Conservation (phyloP, 176 grass and related monocot genomes). For the Zizania latifolia region DNA sequence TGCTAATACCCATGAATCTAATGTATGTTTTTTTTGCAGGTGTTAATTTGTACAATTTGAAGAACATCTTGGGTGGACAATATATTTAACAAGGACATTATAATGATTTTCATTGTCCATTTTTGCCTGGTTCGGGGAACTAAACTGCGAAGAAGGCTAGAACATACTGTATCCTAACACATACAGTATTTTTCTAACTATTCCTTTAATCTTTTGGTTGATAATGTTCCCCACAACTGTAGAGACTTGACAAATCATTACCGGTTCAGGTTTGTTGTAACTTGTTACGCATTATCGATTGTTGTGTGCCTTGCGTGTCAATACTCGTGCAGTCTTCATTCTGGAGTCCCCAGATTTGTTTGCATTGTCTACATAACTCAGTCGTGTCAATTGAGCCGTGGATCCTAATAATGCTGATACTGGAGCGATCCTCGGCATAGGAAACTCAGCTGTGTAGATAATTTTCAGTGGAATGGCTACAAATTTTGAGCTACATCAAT, state of each 20-base stretch:
- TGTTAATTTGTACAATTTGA: slow-evolving; percentile 38
- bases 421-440: not conserved
- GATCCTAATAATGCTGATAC: not conserved
- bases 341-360: not conserved
- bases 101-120: slow-evolving; percentile 16
- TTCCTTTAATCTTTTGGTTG: slow-evolving; percentile 52
- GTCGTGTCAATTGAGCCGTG: not conserved
- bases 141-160: slow-evolving; percentile 18
- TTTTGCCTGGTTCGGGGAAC: slow-evolving; percentile 10
- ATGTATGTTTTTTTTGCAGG: slow-evolving; percentile 27
- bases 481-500: too few relatives aligned
- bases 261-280: slow-evolving; percentile 24
- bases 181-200: slow-evolving; percentile 40
- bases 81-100: slow-evolving; percentile 35
- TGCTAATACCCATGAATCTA: slow-evolving; percentile 4
- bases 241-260: slow-evolving; percentile 30
- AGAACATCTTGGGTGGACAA: slow-evolving; percentile 21
- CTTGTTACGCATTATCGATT: slow-evolving; percentile 27
- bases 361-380: not conserved
- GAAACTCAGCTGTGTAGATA: not conserved
- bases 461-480: not conserved
- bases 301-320: not conserved
- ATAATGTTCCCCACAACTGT: slow-evolving; percentile 26
- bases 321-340: not conserved
- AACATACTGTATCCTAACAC: slow-evolving; percentile 47